These are phyloP conservation scores for Ophioceras dolichostomum DNA, from an alignment of 2,329 filamentous ascomycete species.

Conservation along the genomic window DNA sequence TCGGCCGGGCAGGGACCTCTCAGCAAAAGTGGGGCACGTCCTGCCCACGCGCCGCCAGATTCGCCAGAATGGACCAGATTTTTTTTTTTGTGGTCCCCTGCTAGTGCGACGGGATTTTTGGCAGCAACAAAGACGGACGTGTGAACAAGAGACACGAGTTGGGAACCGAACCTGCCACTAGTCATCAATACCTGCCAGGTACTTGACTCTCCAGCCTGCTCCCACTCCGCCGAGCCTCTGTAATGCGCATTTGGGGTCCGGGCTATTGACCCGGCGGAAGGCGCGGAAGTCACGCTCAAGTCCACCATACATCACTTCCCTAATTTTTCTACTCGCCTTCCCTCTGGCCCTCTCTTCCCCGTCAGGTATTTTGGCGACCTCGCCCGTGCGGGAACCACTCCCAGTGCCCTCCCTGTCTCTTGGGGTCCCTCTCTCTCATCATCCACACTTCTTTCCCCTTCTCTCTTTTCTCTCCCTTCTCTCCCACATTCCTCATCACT, in stretches of 20 bases:
- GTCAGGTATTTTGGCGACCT: not conserved
- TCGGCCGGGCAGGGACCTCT: not conserved
- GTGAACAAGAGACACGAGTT: no score
- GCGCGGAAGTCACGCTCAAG: no score
- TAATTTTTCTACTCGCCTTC: constrained; percentile 3
- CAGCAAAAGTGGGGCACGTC: not conserved
- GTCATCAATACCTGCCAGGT: no score
- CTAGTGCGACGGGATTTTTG: not conserved
- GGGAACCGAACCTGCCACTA: no score
- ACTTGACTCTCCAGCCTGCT: no score
- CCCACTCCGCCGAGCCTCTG: no score
- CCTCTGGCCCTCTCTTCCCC: no score
- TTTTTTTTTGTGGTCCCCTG: no score
- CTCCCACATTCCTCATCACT: constrained; percentile 5
- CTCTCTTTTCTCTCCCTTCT: constrained; percentile 9
- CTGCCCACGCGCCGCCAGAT: not conserved
- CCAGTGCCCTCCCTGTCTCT: constrained; percentile 8
- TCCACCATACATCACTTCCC: no score
- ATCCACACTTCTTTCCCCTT: constrained; percentile 4
- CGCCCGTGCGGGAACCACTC: constrained; percentile 4
- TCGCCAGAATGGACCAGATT: not conserved
- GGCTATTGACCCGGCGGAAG: no score
- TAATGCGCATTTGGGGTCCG: no score
- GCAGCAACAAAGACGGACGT: no score
- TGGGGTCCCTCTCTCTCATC: constrained; percentile 9